A percentile compares a stretch with the other conserved stretches of the same genome.
These are phyloP conservation scores for Phytophthora sansomeana DNA, from an alignment of 352 stramenopile species.

Conservation along the genomic window DNA sequence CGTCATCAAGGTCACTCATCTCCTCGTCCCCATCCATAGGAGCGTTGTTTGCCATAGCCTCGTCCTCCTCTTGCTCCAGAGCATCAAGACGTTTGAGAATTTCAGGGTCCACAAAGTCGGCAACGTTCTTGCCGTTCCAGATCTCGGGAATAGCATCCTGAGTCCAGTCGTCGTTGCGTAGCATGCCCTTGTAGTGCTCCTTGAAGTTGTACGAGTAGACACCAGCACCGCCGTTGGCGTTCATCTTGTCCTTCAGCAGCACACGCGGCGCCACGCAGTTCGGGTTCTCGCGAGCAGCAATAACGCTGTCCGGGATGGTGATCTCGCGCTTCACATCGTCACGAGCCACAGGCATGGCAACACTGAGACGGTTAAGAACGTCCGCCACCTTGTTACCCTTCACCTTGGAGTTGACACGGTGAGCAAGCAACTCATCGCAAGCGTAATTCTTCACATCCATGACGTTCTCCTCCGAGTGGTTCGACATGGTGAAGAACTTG, in stretches of 20 bases:
- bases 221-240: slow-evolving; percentile 96
- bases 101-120: slow-evolving; percentile 98
- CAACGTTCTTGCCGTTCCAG: slow-evolving; percentile 99
- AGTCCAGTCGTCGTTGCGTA: slow-evolving; percentile 96
- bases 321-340: slow-evolving; percentile 93
- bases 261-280: slow-evolving; percentile 47
- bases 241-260: slow-evolving; percentile 90
- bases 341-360: slow-evolving; percentile 94
- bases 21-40: slow-evolving; percentile 90
- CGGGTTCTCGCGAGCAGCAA: slow-evolving; percentile 77
- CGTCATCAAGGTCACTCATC: slow-evolving; percentile 95
- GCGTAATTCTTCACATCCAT: slow-evolving; percentile 94
- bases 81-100: slow-evolving; percentile 97
- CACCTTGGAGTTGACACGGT: slow-evolving; percentile 95
- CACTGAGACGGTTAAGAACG: slow-evolving; percentile 97
- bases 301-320: slow-evolving; percentile 94
- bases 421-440: slow-evolving; percentile 96
- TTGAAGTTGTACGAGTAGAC: slow-evolving; percentile 98
- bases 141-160: slow-evolving; percentile 99
- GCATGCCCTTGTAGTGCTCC: slow-evolving; percentile 96
- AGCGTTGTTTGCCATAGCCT: slow-evolving; percentile 91
- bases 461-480: slow-evolving; percentile 98
- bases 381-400: slow-evolving; percentile 96
- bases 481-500: slow-evolving; percentile 98
- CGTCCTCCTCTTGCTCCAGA: slow-evolving; percentile 98